Conservation (phyloP, 2,329 filamentous ascomycete genomes). For the Zasmidium citrigriseum region DNA sequence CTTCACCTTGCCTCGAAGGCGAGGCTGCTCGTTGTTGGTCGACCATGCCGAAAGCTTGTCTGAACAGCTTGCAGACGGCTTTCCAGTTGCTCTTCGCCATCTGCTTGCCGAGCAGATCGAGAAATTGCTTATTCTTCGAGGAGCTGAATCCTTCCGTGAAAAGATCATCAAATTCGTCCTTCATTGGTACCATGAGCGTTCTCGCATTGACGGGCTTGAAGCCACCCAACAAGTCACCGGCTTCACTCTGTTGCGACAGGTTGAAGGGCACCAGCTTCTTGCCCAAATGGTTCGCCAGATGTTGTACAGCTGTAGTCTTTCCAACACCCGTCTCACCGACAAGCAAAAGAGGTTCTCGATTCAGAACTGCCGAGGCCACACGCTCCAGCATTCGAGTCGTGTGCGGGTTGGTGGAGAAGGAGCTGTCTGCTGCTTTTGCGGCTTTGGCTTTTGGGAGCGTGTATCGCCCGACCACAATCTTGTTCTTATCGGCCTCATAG, state of each 20-base stretch:
- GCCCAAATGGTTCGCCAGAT: constrained; percentile 79
- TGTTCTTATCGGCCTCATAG: constrained; percentile 53
- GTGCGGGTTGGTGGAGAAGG: constrained; percentile 86
- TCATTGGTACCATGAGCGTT: constrained; percentile 81
- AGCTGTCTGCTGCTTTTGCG: constrained; percentile 43
- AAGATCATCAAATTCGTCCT: constrained; percentile 90
- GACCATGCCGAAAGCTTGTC: constrained; percentile 86
- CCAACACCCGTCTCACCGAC: constrained; percentile 99
- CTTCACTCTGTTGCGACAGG: constrained; percentile 95
- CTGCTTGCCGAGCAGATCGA: constrained; percentile 77
- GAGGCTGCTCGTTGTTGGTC: constrained; percentile 56
- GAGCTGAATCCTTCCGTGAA: constrained; percentile 85
- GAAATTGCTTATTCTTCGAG: constrained; percentile 83
- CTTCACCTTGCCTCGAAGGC: constrained; percentile 52
- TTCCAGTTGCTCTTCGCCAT: constrained; percentile 83
- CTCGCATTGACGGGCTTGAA: constrained; percentile 95
- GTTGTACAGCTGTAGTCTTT: constrained; percentile 95
- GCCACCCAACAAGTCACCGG: constrained; percentile 89
- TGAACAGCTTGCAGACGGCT: constrained; percentile 83
- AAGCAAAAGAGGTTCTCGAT: constrained; percentile 85
- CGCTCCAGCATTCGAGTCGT: constrained; percentile 85
- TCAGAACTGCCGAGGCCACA: constrained; percentile 77
- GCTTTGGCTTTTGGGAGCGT: constrained; percentile 24
- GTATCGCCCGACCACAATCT: constrained; percentile 34
- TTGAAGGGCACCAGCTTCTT: constrained; percentile 92